Evolutionary conservation across 495 filamentous ascomycete genomes (phyloP).

Genomic region (Xanthoparmelia taractica): DNA sequence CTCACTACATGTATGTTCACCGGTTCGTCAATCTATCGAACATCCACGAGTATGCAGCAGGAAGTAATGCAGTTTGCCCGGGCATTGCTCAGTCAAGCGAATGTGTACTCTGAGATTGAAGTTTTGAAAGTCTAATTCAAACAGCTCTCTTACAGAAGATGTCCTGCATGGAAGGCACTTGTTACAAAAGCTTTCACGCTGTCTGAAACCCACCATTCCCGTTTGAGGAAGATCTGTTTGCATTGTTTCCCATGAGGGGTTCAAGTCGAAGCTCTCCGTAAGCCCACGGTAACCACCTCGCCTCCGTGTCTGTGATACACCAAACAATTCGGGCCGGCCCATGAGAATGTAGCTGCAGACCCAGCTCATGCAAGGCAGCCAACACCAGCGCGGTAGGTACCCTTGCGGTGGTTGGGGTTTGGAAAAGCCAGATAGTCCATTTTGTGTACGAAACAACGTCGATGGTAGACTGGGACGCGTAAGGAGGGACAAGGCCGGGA

Average conservation of each 20-base stretch:
- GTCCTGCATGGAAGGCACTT: neutral
- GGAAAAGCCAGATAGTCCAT: neutral
- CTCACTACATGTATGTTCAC: neutral
- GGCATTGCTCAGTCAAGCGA: neutral
- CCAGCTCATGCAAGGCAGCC: neutral
- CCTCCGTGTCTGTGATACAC: neutral
- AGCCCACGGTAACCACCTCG: neutral
- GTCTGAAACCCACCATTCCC: neutral
- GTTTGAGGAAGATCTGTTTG: neutral
- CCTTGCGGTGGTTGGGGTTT: neutral
- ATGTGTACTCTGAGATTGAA: neutral
- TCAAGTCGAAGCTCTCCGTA: neutral
- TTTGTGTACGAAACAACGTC: neutral
- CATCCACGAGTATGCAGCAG: neutral
- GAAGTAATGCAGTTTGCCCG: too few species aligned
- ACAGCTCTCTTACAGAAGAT: neutral
- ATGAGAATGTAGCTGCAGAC: neutral
- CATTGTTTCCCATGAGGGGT: neutral
- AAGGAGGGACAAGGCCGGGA: neutral
- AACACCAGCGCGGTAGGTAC: neutral
- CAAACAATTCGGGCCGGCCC: neutral
- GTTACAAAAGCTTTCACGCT: neutral
- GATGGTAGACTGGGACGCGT: neutral
- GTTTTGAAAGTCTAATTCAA: neutral
- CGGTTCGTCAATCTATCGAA: neutral